A percentile compares a stretch with the other conserved stretches of the same genome.
phyloP scores from a whole-genome alignment of 148 eudicot genomes.

The Arctostaphylos glauca region DNA sequence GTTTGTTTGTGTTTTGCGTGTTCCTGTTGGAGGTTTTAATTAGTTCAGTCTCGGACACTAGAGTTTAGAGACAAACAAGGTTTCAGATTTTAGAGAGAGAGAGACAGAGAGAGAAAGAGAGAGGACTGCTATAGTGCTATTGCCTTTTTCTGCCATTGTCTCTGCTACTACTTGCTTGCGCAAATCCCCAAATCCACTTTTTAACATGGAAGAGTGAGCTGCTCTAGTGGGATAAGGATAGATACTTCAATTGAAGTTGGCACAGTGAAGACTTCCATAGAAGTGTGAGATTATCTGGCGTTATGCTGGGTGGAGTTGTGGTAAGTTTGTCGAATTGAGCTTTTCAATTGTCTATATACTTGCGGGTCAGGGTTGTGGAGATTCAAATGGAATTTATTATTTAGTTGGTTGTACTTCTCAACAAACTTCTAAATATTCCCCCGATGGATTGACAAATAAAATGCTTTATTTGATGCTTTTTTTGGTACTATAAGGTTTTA shows the following conservation, averaged over 20 bases:
- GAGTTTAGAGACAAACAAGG: neutral
- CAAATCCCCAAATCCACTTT: too few relatives aligned
- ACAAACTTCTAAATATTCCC: neutral
- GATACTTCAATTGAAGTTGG: conserved; percentile 1
- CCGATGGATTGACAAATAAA: neutral
- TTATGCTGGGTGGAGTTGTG: conserved; percentile 14
- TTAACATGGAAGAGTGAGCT: neutral
- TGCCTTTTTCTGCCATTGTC: neutral
- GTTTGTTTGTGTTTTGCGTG: neutral
- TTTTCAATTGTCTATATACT: neutral
- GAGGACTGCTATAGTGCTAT: neutral
- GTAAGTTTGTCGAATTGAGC: conserved; percentile 20
- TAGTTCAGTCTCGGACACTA: neutral
- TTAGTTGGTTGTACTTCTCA: neutral
- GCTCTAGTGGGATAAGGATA: neutral
- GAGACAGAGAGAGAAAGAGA: neutral
- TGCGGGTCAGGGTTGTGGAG: neutral
- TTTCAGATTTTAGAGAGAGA: too few relatives aligned
- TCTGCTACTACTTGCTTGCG: too few relatives aligned
- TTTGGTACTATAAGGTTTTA: neutral
- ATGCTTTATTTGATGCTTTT: neutral
- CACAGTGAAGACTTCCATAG: neutral
- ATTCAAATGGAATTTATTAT: neutral
- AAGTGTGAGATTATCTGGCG: neutral
- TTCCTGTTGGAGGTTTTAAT: neutral